Evolutionary conservation across 192 early-diverging fungal genomes (phyloP), one percentile per base, ranked within the genome.

Genomic region (Backusella tarrabulga): DNA sequence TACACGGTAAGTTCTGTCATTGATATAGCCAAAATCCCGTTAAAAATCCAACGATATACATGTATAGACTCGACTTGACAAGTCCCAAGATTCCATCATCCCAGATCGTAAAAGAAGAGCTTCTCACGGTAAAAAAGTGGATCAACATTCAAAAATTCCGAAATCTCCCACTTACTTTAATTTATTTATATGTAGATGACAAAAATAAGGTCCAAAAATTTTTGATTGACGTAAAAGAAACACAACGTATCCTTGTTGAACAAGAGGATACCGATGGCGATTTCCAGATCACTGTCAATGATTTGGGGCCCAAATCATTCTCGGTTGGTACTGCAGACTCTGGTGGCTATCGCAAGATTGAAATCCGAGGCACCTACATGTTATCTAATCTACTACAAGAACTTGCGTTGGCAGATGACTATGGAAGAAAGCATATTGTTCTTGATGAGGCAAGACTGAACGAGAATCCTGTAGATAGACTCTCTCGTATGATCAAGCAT

Each of bases 221-320:
- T 78, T 80, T 97, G 11, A 88, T 98, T 68, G 93, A 98, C 54
- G 96, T 98, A 1, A 90, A 90, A 40, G 90, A 90, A 60, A 95
- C 95, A 1, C 90, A 95, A 69, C 87, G 91, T 68, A 76, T 85
- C 35, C 87, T 99, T 11, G 86, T 99, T 34, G 90, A 87, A 70
- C 98, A 99, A 76, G 98, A 99, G 81, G 98, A 99, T 80, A 97
- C 97, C 0, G 93, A 98, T 85, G 94, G 93, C 19, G 95, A 99
- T 81, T 93, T 88, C 76, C 98, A 98, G 76, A 98, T 99, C 75
- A 99, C 98, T 1, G 86, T 99, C 26, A 89, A 93, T 74, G 98
- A 99, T 82, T 69, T 83, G 4, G 98, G 98, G 0, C 98, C 98
- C 26, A 99, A 98, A 83, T 86, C 92, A n/a, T 90, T 99, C 71